Percentiles rank a stretch among this genome's conserved stretches.
Evolutionary conservation across 495 filamentous ascomycete genomes (phyloP).

Genomic region (Neurospora intermedia): DNA sequence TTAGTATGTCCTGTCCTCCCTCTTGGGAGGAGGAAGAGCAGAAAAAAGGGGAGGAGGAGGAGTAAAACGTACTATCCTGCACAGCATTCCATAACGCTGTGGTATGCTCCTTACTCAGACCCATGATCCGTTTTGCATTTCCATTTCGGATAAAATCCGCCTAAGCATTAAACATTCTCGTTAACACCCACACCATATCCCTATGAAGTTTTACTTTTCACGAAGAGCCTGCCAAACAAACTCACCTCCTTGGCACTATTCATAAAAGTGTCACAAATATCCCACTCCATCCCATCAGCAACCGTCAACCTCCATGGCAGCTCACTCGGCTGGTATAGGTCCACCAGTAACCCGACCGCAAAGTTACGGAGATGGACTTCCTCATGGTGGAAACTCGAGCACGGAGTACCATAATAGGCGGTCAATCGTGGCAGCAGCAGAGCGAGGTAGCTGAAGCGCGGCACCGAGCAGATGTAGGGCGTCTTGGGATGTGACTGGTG

Average conservation of each 20-base stretch:
- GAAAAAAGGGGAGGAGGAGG: neutral
- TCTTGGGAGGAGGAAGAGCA: too few relatives aligned
- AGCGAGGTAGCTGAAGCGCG: slow-evolving; percentile 62
- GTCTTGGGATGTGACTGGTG: slow-evolving; percentile 27
- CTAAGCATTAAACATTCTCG: slow-evolving; percentile 15
- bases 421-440: slow-evolving; percentile 69
- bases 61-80: slow-evolving; percentile 50
- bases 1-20: too few relatives aligned
- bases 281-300: slow-evolving; percentile 46
- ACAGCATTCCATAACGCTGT: slow-evolving; percentile 80
- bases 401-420: slow-evolving; percentile 59
- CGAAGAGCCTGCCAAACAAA: neutral
- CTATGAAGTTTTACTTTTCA: too few relatives aligned
- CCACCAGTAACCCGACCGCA: slow-evolving; percentile 76
- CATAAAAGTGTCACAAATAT: slow-evolving; percentile 82
- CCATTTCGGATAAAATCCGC: slow-evolving; percentile 89
- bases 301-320: slow-evolving; percentile 73
- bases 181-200: neutral
- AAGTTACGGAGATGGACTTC: slow-evolving; percentile 60
- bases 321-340: slow-evolving; percentile 51
- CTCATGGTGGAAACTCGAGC: slow-evolving; percentile 78
- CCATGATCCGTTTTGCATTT: slow-evolving; percentile 88
- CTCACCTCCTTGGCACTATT: slow-evolving; percentile 80
- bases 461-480: slow-evolving; percentile 45
- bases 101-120: slow-evolving; percentile 76